Evolutionary conservation across 306 rosid genomes (phyloP).

Genomic region (Acacia crassicarpa): DNA sequence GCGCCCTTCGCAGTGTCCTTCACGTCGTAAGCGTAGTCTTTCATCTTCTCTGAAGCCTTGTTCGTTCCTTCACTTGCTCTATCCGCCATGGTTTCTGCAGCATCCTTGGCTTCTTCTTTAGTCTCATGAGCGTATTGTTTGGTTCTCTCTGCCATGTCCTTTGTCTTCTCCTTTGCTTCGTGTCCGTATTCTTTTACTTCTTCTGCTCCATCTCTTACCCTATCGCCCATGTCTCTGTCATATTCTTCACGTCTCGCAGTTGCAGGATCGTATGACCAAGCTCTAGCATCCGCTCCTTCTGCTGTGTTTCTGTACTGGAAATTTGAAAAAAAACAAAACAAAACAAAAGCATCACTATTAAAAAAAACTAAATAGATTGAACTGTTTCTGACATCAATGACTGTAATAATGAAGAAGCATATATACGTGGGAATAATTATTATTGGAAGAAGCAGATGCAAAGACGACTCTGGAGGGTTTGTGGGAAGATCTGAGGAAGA

Average conservation of each 20-base stretch:
- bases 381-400: background rate
- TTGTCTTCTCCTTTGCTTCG: conserved; percentile 14
- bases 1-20: conserved; percentile 11
- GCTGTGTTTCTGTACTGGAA: conserved; percentile 36
- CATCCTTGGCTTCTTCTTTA: conserved; percentile 25
- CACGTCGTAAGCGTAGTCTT: background rate
- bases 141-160: conserved; percentile 27
- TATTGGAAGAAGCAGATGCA: conserved; percentile 39
- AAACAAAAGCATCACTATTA: background rate
- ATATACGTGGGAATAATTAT: conserved; percentile 36
- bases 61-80: background rate
- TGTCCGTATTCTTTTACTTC: background rate
- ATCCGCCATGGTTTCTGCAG: background rate
- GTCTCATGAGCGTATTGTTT: conserved; percentile 27
- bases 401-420: background rate
- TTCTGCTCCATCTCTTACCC: conserved; percentile 26
- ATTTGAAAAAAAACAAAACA: too few species aligned
- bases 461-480: conserved; percentile 50
- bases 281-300: conserved; percentile 33
- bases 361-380: background rate
- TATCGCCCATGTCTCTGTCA: background rate
- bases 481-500: conserved; percentile 22
- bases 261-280: conserved; percentile 12
- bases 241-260: conserved; percentile 26
- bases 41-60: background rate